A percentile compares a stretch with the other conserved stretches of the same genome.
Conservation (phyloP, 2,329 filamentous ascomycete genomes). For the Cryphonectria nitschkei region DNA sequence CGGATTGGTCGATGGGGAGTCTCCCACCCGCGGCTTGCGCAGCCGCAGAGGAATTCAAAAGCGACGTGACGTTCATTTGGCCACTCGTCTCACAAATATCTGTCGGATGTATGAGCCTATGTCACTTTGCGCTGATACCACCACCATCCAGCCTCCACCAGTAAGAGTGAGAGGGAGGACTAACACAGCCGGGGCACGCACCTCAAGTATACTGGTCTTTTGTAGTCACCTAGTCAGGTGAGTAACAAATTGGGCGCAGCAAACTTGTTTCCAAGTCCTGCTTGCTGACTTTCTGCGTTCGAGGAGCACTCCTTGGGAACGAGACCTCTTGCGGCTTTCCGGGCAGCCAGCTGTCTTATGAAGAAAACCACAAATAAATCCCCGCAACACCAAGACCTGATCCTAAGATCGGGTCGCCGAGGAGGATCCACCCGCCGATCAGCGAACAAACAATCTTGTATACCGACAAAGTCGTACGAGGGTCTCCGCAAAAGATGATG, state of each 20-base stretch:
- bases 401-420: neutral
- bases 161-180: neutral
- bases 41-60: slow-evolving; percentile 44
- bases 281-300: slow-evolving; percentile 2
- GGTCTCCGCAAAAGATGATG: slow-evolving; percentile 12
- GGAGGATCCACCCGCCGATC: neutral
- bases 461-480: slow-evolving; percentile 22
- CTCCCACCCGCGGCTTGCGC: slow-evolving; percentile 24
- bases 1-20: slow-evolving; percentile 13
- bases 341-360: slow-evolving; percentile 30
- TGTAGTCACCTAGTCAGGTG: neutral
- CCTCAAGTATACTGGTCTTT: slow-evolving; percentile 10
- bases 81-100: slow-evolving; percentile 9
- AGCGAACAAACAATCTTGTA: slow-evolving; percentile 19
- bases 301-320: neutral
- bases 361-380: slow-evolving; percentile 26
- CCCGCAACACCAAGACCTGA: slow-evolving; percentile 11
- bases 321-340: slow-evolving; percentile 7
- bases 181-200: slow-evolving; percentile 6
- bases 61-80: slow-evolving; percentile 45
- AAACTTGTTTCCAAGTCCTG: neutral
- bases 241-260: neutral
- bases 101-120: slow-evolving; percentile 10
- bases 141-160: neutral
- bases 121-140: neutral